phyloP scores from a whole-genome alignment of 179 eudicot species.

The Gypsophila paniculata region DNA sequence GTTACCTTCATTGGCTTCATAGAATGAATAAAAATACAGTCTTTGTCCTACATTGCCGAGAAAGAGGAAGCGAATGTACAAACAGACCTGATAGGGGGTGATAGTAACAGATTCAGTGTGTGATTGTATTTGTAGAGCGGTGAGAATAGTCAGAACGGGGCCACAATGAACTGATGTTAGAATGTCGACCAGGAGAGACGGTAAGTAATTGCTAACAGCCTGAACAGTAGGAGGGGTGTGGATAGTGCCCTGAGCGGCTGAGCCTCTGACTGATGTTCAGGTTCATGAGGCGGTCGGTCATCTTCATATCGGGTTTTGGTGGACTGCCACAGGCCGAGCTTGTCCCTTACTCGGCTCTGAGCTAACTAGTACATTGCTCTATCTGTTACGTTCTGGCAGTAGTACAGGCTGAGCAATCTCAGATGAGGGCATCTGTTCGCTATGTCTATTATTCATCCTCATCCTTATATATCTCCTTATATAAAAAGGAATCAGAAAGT shows the following conservation, averaged over 20 bases:
- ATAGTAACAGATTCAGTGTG: not conserved
- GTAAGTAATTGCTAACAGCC: conserved; percentile 76
- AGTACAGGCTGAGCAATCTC: conserved; percentile 75
- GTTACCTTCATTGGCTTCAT: no score
- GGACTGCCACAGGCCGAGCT: conserved; percentile 50
- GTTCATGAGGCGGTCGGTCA: conserved; percentile 77
- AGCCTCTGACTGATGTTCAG: conserved; percentile 94
- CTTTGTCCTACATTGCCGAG: no score
- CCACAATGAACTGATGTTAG: conserved; percentile 81
- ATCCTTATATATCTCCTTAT: no score
- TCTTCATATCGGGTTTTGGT: conserved; percentile 49
- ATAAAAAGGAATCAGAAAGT: no score
- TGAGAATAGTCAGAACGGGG: conserved; percentile 65
- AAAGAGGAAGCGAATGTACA: no score
- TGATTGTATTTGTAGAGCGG: conserved; percentile 30
- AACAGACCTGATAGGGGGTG: not conserved
- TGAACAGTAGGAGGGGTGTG: conserved; percentile 91
- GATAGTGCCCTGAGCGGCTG: conserved; percentile 87
- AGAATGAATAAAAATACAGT: no score
- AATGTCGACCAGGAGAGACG: conserved; percentile 78
- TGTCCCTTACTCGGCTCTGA: conserved; percentile 58
- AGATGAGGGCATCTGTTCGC: conserved; percentile 77
- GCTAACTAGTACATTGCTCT: conserved; percentile 89
- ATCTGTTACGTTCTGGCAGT: conserved; percentile 90
- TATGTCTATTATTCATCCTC: conserved; percentile 67